phyloP scores from a whole-genome alignment of 306 rosid genomes.

The Spatholobus suberectus region DNA sequence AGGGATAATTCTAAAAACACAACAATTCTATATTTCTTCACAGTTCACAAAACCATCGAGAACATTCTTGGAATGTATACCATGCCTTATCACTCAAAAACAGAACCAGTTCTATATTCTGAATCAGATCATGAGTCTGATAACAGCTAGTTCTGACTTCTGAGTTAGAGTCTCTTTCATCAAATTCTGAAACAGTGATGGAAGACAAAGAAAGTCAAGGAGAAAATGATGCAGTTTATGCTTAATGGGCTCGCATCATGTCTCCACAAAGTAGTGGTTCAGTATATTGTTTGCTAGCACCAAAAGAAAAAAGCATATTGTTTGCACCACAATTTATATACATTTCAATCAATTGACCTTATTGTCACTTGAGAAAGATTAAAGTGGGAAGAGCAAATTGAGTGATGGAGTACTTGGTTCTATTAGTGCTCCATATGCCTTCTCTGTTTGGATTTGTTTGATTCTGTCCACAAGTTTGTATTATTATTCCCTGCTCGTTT shows the following conservation, averaged over 20 bases:
- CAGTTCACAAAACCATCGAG: background rate
- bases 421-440: no score
- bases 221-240: background rate
- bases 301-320: no score
- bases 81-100: background rate
- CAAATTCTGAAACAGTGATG: background rate
- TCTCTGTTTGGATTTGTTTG: background rate
- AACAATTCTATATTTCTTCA: background rate
- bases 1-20: no score
- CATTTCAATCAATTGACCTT: background rate
- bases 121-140: background rate
- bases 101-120: background rate
- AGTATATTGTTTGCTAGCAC: background rate
- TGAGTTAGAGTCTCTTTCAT: background rate
- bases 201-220: background rate
- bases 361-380: background rate
- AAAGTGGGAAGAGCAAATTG: background rate
- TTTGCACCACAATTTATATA: background rate
- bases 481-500: background rate
- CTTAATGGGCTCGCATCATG: background rate
- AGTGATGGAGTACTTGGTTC: background rate
- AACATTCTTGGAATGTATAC: background rate
- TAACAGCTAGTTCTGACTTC: background rate
- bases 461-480: background rate
- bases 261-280: constrained; percentile 9